Conservation (phyloP, 139 green algal species). For the Asterochloris sp. region DNA sequence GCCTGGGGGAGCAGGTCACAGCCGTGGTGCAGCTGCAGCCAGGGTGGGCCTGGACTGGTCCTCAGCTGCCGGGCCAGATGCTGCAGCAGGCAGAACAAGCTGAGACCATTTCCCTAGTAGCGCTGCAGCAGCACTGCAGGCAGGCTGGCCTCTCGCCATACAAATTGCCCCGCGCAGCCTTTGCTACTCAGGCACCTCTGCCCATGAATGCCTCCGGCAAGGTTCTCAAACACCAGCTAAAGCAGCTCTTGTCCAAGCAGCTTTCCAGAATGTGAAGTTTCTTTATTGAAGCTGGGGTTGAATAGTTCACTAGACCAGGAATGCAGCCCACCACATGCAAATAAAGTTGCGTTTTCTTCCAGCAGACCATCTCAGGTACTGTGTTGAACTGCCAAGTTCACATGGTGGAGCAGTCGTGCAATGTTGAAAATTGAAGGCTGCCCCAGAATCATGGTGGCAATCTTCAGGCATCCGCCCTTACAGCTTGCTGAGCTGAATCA, state of each 20-base stretch:
- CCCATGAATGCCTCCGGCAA: slow-evolving; percentile 67
- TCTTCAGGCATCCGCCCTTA: too few relatives aligned
- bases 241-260: not conserved
- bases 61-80: not conserved
- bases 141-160: slow-evolving; percentile 49
- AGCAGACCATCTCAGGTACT: too few relatives aligned
- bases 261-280: too few relatives aligned
- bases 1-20: slow-evolving; percentile 66
- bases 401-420: too few relatives aligned
- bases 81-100: not conserved
- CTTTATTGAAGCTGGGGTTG: too few relatives aligned
- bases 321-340: too few relatives aligned
- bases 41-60: slow-evolving; percentile 13
- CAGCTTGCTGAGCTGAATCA: not conserved
- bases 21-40: not conserved
- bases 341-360: too few relatives aligned
- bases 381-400: too few relatives aligned
- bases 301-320: too few relatives aligned
- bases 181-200: slow-evolving; percentile 24
- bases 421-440: too few relatives aligned
- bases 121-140: slow-evolving; percentile 52
- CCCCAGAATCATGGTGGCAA: too few relatives aligned
- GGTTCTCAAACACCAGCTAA: slow-evolving; percentile 56
- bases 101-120: not conserved
- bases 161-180: slow-evolving; percentile 57